Conservation (phyloP, 2,329 filamentous ascomycete species). For the Talaromyces piceae region DNA sequence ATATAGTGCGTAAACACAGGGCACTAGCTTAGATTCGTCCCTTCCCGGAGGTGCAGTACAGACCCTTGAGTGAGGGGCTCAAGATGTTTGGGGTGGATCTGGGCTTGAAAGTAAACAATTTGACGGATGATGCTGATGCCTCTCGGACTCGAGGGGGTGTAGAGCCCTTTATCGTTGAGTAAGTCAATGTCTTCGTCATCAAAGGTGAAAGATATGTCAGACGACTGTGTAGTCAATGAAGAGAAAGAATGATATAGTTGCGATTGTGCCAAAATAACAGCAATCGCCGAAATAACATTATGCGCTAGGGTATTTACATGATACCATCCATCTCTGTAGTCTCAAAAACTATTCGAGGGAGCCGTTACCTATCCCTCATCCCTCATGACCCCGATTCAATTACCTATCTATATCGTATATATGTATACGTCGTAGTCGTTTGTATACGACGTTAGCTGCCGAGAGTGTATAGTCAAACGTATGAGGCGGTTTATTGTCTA, state of each 20-base stretch:
- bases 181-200: slow-evolving; percentile 34
- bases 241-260: background rate
- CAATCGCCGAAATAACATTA: background rate
- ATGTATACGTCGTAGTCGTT: background rate
- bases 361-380: background rate
- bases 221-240: slow-evolving; percentile 10
- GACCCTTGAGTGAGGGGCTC: too few species aligned
- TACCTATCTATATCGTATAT: background rate
- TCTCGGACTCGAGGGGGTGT: slow-evolving; percentile 12
- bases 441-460: background rate
- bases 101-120: slow-evolving; percentile 39
- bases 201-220: slow-evolving; percentile 38
- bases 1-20: too few species aligned
- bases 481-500: slow-evolving; percentile 1
- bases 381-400: background rate
- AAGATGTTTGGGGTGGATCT: slow-evolving; percentile 44
- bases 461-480: background rate
- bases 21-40: too few species aligned
- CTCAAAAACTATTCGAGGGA: background rate
- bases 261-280: background rate
- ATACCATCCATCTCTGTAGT: background rate
- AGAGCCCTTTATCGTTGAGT: slow-evolving; percentile 24
- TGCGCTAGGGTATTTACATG: background rate
- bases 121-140: slow-evolving; percentile 11
- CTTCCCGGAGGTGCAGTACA: too few species aligned